Base-by-base conservation (phyloP, 208 protist genomes). In the Spongospora subterranea region DNA sequence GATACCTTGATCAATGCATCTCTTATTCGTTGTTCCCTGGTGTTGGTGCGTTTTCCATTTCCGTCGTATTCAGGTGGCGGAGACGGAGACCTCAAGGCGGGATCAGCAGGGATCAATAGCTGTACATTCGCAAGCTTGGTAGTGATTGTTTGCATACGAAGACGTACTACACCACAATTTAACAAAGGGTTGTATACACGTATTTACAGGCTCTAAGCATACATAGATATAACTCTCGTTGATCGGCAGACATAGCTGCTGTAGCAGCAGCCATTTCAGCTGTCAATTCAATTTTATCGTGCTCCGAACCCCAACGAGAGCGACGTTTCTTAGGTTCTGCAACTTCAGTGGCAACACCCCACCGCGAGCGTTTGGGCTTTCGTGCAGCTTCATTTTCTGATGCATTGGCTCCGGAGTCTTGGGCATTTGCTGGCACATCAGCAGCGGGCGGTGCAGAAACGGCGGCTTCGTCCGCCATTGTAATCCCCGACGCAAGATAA, bases 41-140 rank as follows among this genome's bases (percentile, higher is more conserved):
- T 65, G 65, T 89, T 89, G 1, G 46, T 60, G 17, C 88, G 6
- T 65, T 76, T 89, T 65, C 88, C 88, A 6, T 89, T 6, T 20
- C 13, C 6, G 32, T 89, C 88, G 88, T 89, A 89, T 45, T 76
- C 88, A n/a, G 88, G 88, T 45, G 46, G 50, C 6, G 88, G 88
- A 32, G 88, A 89, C 6, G 88, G 88, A 20, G 88, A 89, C 29
- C 17, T 6, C 71, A 82, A 20, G 13, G 6, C 40, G 17, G 71
- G 71, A n/a, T 82, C 71, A 20, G n/a, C 40, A 40, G 71, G 71
- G 40, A 82, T 82, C 17, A 6, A 82, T 35, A 20, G 35, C 6
- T 6, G 6, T 35, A 82, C 6, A n/a, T 82, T 82, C 13, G 71
- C 71, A 35, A 82, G 40, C 40, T 82, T 82, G 11, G n/a, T 20